phyloP scores from a whole-genome alignment of 805 yeast genomes.

The Wickerhamiella alocasiicola region DNA sequence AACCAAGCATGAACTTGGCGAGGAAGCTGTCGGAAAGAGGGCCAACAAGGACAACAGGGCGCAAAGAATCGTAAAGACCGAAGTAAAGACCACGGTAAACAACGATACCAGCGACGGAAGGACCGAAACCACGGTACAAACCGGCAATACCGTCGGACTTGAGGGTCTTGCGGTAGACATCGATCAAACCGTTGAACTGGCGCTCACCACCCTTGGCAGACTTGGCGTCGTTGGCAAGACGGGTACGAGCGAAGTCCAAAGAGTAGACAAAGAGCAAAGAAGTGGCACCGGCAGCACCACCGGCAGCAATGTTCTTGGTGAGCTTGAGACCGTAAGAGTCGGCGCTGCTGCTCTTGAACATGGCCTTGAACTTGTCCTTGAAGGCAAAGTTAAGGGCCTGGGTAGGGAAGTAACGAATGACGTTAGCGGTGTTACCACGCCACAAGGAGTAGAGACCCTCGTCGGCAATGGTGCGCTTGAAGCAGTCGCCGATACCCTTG shows the following conservation, averaged over 20 bases:
- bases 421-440: slow-evolving; percentile 98
- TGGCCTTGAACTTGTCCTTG: slow-evolving; percentile 86
- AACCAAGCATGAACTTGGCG: slow-evolving; percentile 87
- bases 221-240: slow-evolving; percentile 94
- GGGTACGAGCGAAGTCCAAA: slow-evolving; percentile 90
- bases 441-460: slow-evolving; percentile 86
- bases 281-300: slow-evolving; percentile 94
- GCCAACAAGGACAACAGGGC: slow-evolving; percentile 83
- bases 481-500: slow-evolving; percentile 80
- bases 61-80: slow-evolving; percentile 88
- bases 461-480: slow-evolving; percentile 78
- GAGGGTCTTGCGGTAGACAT: slow-evolving; percentile 86
- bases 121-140: slow-evolving; percentile 96
- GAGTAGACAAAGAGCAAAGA: slow-evolving; percentile 83
- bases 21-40: slow-evolving; percentile 79
- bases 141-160: slow-evolving; percentile 92
- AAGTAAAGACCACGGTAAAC: slow-evolving; percentile 97
- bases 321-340: slow-evolving; percentile 79
- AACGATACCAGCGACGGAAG: slow-evolving; percentile 88
- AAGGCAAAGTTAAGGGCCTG: slow-evolving; percentile 94
- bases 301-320: slow-evolving; percentile 92
- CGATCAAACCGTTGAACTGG: slow-evolving; percentile 89
- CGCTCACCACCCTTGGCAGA: slow-evolving; percentile 64
- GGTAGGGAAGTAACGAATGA: slow-evolving; percentile 94
- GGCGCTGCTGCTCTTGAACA: slow-evolving; percentile 86